Base-by-base conservation (phyloP, 2,329 filamentous ascomycete species). In the Rachicladosporium sp. region DNA sequence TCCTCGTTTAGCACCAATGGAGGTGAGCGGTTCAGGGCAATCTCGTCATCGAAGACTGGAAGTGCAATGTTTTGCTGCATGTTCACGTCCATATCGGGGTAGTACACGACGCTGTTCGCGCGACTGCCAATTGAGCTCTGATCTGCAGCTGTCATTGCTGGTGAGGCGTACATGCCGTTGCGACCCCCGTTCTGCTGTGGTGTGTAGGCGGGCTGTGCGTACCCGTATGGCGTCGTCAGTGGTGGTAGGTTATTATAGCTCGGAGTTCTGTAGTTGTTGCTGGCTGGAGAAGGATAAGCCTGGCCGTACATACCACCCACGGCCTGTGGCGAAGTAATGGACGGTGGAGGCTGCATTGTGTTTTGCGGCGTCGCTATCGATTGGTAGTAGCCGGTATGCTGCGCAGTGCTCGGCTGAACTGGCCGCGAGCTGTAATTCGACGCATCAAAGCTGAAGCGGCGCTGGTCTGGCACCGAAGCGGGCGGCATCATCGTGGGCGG, bases 21-120 rank as follows among this genome's bases (percentile, higher is more conserved):
- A 0, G 89, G 87, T 2, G 87, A 93, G 42, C 89, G 83, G 50
- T 83, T 88, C 44, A 85, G 79, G 11, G 76, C 80, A 51, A 31
- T 37, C 11, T 93, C 86, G 19, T 74, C 79, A 10, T 86, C 86
- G 60, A 95, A 95, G 19, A 95, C 80, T 1, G 89, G 86, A 50
- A 93, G 83, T 4, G 82, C 15, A 19, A 19, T 19, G 15, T 19
- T 19, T 19, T 19, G 15, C 15, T 19, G 15, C 15, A 19, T 19
- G 15, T 19, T 19, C 15, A 19, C 15, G 15, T 19, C 15, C 15
- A 19, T 19, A 19, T 19, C 15, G 15, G 15, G 15, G 15, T 19
- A 19, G 15, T 19, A 19, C 15, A 19, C 15, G 15, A 19, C 15
- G 15, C 15, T 19, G 15, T 19, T 19, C 15, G 15, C 15, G 15